Conservation (phyloP, 768 basidiomycete genomes). For the Pisolithus microcarpus region DNA sequence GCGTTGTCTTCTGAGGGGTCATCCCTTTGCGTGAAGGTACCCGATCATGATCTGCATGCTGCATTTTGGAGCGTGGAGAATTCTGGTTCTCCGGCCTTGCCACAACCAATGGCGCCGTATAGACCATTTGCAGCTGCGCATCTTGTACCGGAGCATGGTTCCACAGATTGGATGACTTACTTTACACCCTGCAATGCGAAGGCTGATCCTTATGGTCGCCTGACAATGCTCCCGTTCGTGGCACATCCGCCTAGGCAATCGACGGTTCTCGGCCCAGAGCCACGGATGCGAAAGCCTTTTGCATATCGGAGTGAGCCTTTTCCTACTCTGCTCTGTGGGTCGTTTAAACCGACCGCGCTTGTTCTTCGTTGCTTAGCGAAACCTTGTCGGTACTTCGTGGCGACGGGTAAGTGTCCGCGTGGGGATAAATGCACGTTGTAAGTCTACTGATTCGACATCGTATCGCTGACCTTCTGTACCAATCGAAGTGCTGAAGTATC, state of each 20-base stretch:
- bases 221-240: background rate
- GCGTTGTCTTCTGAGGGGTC: slow-evolving; percentile 20
- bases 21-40: slow-evolving; percentile 5
- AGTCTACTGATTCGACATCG: slow-evolving; percentile 16
- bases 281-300: slow-evolving; percentile 13
- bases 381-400: slow-evolving; percentile 49
- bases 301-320: slow-evolving; percentile 24
- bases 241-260: background rate
- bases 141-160: background rate
- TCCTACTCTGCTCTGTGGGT: too few relatives aligned
- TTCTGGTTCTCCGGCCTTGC: background rate
- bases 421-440: slow-evolving; percentile 56
- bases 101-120: background rate
- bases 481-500: slow-evolving; percentile 29
- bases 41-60: slow-evolving; percentile 8
- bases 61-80: slow-evolving; percentile 4
- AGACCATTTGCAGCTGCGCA: background rate
- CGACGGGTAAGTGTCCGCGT: slow-evolving; percentile 42
- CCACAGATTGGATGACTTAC: slow-evolving; percentile 4
- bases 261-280: slow-evolving; percentile 8
- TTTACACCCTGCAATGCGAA: background rate
- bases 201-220: background rate
- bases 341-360: too few relatives aligned
- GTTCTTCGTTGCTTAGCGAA: slow-evolving; percentile 36
- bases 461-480: background rate